These are phyloP conservation scores for Peltaster fructicola DNA, from an alignment of 2,329 filamentous ascomycete species.

Conservation along the genomic window DNA sequence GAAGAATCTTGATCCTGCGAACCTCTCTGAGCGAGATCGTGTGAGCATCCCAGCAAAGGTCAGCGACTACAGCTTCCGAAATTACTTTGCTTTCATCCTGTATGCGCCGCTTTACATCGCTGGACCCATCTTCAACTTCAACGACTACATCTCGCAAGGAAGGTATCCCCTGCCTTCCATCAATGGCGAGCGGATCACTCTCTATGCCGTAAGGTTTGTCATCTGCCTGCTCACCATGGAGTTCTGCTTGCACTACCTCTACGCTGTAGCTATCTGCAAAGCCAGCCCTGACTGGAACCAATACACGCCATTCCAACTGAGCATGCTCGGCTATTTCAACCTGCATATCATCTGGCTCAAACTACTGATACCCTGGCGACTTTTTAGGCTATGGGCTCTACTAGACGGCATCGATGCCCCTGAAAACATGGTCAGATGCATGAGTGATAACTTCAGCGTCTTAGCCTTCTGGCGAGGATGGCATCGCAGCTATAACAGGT, in stretches of 20 bases:
- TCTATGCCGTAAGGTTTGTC: constrained; percentile 70
- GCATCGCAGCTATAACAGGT: constrained; percentile 91
- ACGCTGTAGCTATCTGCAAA: constrained; percentile 83
- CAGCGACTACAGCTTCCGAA: constrained; percentile 59
- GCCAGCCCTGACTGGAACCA: constrained; percentile 59
- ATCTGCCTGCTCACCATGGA: constrained; percentile 78
- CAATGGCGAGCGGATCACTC: constrained; percentile 45
- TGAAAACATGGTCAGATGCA: constrained; percentile 96
- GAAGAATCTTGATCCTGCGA: constrained; percentile 80
- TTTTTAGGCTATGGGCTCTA: constrained; percentile 93
- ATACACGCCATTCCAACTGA: constrained; percentile 76
- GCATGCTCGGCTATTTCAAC: constrained; percentile 86
- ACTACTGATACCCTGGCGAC: constrained; percentile 88
- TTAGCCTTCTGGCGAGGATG: constrained; percentile 89
- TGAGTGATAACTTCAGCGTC: constrained; percentile 84
- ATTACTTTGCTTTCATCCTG: constrained; percentile 75
- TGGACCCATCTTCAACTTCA: constrained; percentile 90
- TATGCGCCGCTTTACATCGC: constrained; percentile 88
- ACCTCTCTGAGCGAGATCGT: constrained; percentile 76
- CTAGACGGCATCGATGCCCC: constrained; percentile 84
- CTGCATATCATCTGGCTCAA: constrained; percentile 97
- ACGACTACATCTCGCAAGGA: constrained; percentile 84
- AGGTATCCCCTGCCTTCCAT: constrained; percentile 59
- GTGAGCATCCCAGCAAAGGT: constrained; percentile 56
- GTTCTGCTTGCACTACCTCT: constrained; percentile 76